phyloP scores from a whole-genome alignment of 495 filamentous ascomycete genomes.

The Tuber aestivum region DNA sequence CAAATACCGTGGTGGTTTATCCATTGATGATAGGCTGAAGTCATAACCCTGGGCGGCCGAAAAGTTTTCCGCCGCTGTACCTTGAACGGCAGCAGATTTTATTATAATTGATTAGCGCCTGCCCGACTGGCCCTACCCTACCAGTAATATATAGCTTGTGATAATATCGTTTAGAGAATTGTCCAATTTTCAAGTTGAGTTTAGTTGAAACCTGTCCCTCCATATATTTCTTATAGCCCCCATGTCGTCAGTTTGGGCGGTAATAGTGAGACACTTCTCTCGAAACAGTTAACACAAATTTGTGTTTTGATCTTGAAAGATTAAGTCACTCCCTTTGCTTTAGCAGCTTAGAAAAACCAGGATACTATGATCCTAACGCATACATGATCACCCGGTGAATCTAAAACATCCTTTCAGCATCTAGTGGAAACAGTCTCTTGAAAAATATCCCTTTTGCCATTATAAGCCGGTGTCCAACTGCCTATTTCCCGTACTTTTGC shows the following conservation, averaged over 20 bases:
- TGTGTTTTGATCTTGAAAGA: neutral
- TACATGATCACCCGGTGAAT: neutral
- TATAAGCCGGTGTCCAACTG: neutral
- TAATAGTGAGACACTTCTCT: neutral
- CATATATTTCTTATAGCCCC: neutral
- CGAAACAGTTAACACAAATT: neutral
- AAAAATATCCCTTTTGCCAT: neutral
- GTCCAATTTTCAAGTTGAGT: neutral
- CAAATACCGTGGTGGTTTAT: too few relatives aligned
- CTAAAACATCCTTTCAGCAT: neutral
- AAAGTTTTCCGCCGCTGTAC: too few relatives aligned
- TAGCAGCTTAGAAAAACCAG: neutral
- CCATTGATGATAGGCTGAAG: too few relatives aligned
- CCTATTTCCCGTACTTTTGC: neutral
- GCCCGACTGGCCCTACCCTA: accelerated
- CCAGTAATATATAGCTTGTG: neutral
- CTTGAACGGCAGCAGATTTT: too few relatives aligned
- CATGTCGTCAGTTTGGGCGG: neutral
- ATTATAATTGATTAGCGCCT: neutral
- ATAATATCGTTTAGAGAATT: neutral
- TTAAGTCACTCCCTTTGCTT: neutral
- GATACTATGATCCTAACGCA: neutral
- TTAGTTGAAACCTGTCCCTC: neutral
- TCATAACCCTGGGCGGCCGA: too few relatives aligned
- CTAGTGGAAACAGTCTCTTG: neutral